Percentiles rank a stretch among this genome's conserved stretches.
Conservation (phyloP, 352 stramenopile species). For the Pythium rhizo-oryzae region DNA sequence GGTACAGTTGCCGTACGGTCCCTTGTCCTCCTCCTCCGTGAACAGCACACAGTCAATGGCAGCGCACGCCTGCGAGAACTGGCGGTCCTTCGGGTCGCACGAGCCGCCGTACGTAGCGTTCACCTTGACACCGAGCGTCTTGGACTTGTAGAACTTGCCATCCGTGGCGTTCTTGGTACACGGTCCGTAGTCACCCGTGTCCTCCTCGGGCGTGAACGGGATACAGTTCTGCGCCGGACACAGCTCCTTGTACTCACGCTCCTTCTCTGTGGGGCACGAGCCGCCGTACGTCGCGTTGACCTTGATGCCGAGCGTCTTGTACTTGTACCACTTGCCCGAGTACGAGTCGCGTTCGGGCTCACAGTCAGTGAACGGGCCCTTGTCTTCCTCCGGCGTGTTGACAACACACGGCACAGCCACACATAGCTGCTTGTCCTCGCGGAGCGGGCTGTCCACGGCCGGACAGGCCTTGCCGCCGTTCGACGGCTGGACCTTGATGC, state of each 20-base stretch:
- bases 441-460: not conserved
- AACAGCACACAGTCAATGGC: slow-evolving; percentile 4
- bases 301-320: slow-evolving; percentile 5
- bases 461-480: slow-evolving; percentile 1
- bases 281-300: slow-evolving; percentile 6
- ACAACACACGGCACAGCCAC: not conserved
- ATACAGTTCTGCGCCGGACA: slow-evolving; percentile 3
- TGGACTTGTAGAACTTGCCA: not conserved
- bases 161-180: not conserved
- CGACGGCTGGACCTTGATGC: not conserved
- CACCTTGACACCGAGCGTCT: not conserved
- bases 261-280: not conserved
- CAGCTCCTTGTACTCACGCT: slow-evolving; percentile 1
- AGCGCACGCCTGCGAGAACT: not conserved
- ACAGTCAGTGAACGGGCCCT: not conserved
- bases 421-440: not conserved
- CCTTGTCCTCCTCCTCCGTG: slow-evolving; percentile 4
- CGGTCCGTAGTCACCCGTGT: not conserved
- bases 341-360: not conserved
- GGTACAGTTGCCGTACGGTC: not conserved
- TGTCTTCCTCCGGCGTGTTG: slow-evolving; percentile 6
- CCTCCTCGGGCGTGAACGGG: not conserved
- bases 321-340: slow-evolving; percentile 1
- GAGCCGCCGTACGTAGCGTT: not conserved
- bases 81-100: not conserved